These are phyloP conservation scores for Fusarium buharicum DNA, from an alignment of 2,329 filamentous ascomycete species.

Conservation along the genomic window DNA sequence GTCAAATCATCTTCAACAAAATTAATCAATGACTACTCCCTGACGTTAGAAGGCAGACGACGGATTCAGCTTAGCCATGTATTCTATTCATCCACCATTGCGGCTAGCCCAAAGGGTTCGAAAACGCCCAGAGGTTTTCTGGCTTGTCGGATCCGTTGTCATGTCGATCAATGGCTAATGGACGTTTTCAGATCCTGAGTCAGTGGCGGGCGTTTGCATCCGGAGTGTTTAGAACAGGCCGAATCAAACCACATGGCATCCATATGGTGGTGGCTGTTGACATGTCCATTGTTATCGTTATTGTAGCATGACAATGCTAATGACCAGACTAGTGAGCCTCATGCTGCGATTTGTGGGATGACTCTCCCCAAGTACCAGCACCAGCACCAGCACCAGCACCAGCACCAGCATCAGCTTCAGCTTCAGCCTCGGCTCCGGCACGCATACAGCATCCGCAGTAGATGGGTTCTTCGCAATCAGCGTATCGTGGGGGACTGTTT, in stretches of 20 bases:
- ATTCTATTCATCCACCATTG: conserved; percentile 25
- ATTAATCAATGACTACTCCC: no score
- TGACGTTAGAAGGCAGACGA: conserved; percentile 1
- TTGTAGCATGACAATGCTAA: conserved; percentile 4
- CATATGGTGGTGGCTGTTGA: no score
- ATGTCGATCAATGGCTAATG: conserved; percentile 14
- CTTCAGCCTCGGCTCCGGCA: neutral
- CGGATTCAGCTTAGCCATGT: conserved; percentile 38
- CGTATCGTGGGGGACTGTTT: conserved; percentile 20
- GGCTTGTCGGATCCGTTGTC: neutral
- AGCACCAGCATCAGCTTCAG: no score
- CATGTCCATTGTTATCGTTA: neutral
- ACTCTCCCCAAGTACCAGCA: no score
- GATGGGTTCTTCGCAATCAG: conserved; percentile 7
- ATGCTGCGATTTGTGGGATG: no score
- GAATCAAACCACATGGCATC: conserved; percentile 14
- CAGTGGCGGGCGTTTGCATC: neutral
- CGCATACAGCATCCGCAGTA: neutral
- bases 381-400: no score
- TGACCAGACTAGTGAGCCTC: neutral
- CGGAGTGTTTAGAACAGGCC: conserved; percentile 9
- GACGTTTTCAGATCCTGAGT: conserved; percentile 6
- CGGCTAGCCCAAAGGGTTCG: conserved; percentile 12
- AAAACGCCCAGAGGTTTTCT: neutral
- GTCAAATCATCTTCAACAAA: conserved; percentile 9